These are phyloP conservation scores for Oxytropis ochrocephala DNA, from an alignment of 306 rosid species.

Conservation along the genomic window DNA sequence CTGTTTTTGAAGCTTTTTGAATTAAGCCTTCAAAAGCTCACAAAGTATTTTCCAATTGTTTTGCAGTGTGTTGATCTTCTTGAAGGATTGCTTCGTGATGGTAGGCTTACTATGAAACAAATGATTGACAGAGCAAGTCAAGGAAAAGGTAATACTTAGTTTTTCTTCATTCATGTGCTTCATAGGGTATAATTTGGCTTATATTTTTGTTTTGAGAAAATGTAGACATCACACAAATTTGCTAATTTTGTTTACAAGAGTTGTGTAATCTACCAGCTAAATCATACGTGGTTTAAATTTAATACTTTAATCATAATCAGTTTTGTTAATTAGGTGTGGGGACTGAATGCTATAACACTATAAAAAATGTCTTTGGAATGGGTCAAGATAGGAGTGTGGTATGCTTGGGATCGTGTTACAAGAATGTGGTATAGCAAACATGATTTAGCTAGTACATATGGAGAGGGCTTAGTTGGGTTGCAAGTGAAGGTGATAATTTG, in stretches of 20 bases:
- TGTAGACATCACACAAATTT: neutral
- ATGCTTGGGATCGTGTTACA: neutral
- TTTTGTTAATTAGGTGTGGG: neutral
- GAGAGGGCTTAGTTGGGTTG: neutral
- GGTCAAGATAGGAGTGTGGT: neutral
- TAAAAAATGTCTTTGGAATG: neutral
- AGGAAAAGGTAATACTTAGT: constrained; percentile 41
- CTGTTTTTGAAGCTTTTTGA: constrained; percentile 10
- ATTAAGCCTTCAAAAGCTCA: neutral
- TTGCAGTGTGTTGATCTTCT: constrained; percentile 59
- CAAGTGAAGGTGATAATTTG: neutral
- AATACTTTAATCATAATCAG: neutral
- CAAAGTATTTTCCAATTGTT: neutral
- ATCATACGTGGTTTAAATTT: constrained; percentile 1
- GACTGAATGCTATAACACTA: neutral
- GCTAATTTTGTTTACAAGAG: neutral
- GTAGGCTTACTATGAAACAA: constrained; percentile 70
- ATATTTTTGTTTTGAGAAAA: neutral
- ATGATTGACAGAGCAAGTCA: constrained; percentile 58
- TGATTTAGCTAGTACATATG: neutral
- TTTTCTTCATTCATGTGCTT: neutral
- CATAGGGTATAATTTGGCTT: neutral
- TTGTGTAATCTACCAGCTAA: neutral
- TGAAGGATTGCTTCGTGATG: constrained; percentile 81
- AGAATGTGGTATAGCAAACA: neutral